Conservation (phyloP, 129 eudicot species). For the Flaveria brownii region DNA sequence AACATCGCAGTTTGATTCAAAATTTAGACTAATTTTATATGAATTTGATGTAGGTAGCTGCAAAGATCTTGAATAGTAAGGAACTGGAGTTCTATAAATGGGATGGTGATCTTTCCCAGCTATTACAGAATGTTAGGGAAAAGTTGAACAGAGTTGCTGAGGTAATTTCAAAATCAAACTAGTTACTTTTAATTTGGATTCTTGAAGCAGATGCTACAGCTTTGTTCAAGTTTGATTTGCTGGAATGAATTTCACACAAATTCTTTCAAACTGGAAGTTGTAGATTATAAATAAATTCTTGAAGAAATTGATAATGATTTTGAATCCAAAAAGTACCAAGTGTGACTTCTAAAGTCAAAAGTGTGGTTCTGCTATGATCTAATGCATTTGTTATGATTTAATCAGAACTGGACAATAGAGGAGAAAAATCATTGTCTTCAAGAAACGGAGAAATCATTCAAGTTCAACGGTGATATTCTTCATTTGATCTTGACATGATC, state of each 20-base stretch:
- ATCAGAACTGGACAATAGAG: constrained; percentile 88
- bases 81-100: constrained; percentile 94
- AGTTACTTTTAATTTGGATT: not conserved
- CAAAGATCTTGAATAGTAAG: constrained; percentile 61
- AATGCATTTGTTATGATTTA: constrained; percentile 11
- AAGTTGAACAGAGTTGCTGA: constrained; percentile 82
- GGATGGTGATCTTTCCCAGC: constrained; percentile 80
- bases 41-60: constrained; percentile 59
- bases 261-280: not conserved
- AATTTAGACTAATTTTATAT: not conserved
- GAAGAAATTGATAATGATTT: not conserved
- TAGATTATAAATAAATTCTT: not conserved
- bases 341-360: constrained; percentile 26
- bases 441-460: constrained; percentile 93
- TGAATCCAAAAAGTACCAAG: not conserved
- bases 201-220: not conserved
- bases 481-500: constrained; percentile 66
- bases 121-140: constrained; percentile 80
- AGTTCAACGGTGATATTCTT: constrained; percentile 71
- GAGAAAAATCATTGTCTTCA: constrained; percentile 92
- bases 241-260: not conserved
- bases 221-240: not conserved
- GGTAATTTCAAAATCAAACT: constrained; percentile 45
- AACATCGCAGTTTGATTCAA: not conserved
- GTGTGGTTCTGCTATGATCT: constrained; percentile 20